Conservation (phyloP, 2,329 filamentous ascomycete species). For the Aspergillus unguis region DNA sequence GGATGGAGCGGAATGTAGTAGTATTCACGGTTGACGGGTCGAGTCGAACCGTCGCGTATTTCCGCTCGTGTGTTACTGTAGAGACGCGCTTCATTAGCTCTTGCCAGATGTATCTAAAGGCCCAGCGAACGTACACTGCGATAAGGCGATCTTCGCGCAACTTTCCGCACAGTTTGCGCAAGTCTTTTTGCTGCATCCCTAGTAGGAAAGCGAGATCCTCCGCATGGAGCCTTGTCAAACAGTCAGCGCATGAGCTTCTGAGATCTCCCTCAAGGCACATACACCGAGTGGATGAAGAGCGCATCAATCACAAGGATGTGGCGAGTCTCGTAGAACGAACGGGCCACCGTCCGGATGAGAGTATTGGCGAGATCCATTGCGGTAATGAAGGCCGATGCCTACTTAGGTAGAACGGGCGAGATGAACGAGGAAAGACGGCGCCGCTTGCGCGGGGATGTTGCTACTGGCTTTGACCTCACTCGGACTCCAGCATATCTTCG, state of each 20-base stretch:
- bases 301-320: slow-evolving; percentile 81
- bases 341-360: slow-evolving; percentile 79
- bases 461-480: slow-evolving; percentile 1
- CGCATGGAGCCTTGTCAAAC: slow-evolving; percentile 63
- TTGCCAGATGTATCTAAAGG: background rate
- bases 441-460: slow-evolving; percentile 1
- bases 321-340: slow-evolving; percentile 82
- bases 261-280: slow-evolving; percentile 28
- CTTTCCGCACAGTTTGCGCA: slow-evolving; percentile 83
- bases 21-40: slow-evolving; percentile 83
- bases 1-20: slow-evolving; percentile 96
- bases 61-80: slow-evolving; percentile 69
- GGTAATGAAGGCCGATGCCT: background rate
- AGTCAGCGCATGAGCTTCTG: background rate
- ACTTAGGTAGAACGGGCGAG: background rate
- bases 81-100: slow-evolving; percentile 5
- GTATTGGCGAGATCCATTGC: slow-evolving; percentile 67
- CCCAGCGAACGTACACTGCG: slow-evolving; percentile 58
- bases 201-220: slow-evolving; percentile 84
- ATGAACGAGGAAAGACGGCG: background rate
- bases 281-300: slow-evolving; percentile 69
- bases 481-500: slow-evolving; percentile 2
- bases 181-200: slow-evolving; percentile 84
- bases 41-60: slow-evolving; percentile 73
- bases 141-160: slow-evolving; percentile 84